Base-by-base conservation (phyloP, 139 green algal species). In the Micromonas pusilla region DNA sequence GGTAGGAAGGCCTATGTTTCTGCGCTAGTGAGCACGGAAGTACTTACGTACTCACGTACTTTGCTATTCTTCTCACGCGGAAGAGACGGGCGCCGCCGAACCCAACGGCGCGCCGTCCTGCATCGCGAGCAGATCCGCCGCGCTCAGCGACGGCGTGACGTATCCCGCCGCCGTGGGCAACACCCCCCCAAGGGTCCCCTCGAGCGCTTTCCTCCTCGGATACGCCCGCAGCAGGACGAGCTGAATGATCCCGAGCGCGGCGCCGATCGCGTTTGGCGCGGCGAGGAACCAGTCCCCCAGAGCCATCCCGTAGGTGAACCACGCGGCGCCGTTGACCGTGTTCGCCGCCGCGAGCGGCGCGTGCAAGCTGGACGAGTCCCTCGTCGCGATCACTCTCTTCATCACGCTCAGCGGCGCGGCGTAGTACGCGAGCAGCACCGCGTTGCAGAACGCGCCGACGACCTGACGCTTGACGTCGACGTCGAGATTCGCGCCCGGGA, bases 361-460 rank as follows among this genome's bases (percentile, higher is more conserved):
- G 26, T 64, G 32, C 36, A 72, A 52, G 32, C 9, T 37, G 33
- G 25, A 53, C 32, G 36, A 13, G 36, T 80, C 63, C 4, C 74
- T 26, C 34, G 25, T 45, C 60, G 2, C 26, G 6, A 73, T n/a
- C 2, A 80, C 37, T 23, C 39, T 19, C 52, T 30, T 20, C 9
- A 80, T 30, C 34, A 20, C 31, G 9, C 26, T 38, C 31, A 80
- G 16, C 62, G 74, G 74, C 52, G 52, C 32, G 28, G 52, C 52
- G 31, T 78, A 78, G 68, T 70, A 78, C 28, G 45, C 26, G 20
- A 45, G 31, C 28, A 78, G n/a, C 2, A 78, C 38, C 31, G 53
- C 52, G 31, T 78, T 78, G 28, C 52, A 67, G 13, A 70, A 26
- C n/a, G 45, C 23, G 6, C 72, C 72, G 20, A 62, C 9, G 31